These are phyloP conservation scores for Calvatia gigantea DNA, from an alignment of 768 basidiomycete genomes.

Conservation along the genomic window DNA sequence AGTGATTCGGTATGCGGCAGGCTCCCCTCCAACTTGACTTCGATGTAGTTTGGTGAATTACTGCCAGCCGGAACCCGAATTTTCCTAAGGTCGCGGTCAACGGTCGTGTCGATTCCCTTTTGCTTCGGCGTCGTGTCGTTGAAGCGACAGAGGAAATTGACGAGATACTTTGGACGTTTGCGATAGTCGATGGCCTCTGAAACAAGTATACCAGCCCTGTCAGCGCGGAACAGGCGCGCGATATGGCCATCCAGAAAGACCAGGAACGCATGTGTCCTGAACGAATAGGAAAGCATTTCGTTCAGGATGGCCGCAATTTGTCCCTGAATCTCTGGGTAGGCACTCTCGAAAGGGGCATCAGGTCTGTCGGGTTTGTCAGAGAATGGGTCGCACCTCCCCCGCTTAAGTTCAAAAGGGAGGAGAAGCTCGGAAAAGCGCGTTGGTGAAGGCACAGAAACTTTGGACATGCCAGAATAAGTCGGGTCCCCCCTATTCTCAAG, in stretches of 20 bases:
- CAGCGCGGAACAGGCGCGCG: constrained; percentile 28
- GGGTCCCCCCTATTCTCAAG: too few species aligned
- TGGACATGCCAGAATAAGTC: too few species aligned
- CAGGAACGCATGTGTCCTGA: constrained; percentile 24
- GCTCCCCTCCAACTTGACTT: constrained; percentile 5
- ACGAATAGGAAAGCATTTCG: constrained; percentile 22
- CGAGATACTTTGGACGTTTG: constrained; percentile 18
- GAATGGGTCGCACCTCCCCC: constrained; percentile 13
- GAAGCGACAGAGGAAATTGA: constrained; percentile 29
- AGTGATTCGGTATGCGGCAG: constrained; percentile 16
- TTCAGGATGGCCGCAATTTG: constrained; percentile 21
- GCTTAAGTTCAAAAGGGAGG: constrained; percentile 17
- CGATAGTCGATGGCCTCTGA: constrained; percentile 23
- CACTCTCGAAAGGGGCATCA: background rate
- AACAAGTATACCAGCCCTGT: constrained; percentile 29
- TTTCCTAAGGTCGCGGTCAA: constrained; percentile 10
- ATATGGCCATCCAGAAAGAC: constrained; percentile 21
- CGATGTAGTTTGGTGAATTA: constrained; percentile 1
- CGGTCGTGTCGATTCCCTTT: constrained; percentile 26
- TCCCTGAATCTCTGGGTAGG: constrained; percentile 14
- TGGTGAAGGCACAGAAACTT: too few species aligned
- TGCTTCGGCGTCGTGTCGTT: constrained; percentile 6
- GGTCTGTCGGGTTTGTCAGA: background rate
- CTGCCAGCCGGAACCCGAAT: constrained; percentile 8
- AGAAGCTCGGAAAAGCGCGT: background rate